Percentiles rank a stretch among this genome's conserved stretches.
Conservation (phyloP, 2,329 filamentous ascomycete genomes). For the Bisporella sp. region DNA sequence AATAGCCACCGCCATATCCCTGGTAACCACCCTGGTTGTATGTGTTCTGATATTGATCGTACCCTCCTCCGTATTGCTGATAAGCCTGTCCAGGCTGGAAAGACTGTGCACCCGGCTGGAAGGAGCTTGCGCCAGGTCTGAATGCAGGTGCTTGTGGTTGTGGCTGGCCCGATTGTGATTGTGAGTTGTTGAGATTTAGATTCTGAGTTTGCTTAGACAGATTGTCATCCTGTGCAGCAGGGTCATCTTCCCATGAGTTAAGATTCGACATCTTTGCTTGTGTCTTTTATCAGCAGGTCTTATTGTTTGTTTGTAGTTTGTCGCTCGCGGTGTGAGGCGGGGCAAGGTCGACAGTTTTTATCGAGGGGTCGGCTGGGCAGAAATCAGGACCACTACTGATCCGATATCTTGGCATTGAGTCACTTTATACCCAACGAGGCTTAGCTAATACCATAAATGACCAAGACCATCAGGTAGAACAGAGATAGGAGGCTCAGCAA, state of each 20-base stretch:
- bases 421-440: background rate
- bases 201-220: slow-evolving; percentile 72
- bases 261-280: slow-evolving; percentile 66
- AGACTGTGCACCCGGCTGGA: slow-evolving; percentile 63
- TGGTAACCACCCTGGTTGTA: slow-evolving; percentile 40
- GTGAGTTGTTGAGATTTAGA: slow-evolving; percentile 60
- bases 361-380: background rate
- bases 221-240: slow-evolving; percentile 66
- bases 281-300: too few species aligned
- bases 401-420: background rate
- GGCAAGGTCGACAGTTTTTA: background rate
- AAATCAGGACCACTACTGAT: background rate
- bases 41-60: slow-evolving; percentile 46
- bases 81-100: slow-evolving; percentile 70
- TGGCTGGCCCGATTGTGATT: slow-evolving; percentile 11
- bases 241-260: slow-evolving; percentile 93
- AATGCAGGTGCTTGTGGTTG: slow-evolving; percentile 43
- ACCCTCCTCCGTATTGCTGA: slow-evolving; percentile 49
- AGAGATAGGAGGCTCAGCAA: too few species aligned
- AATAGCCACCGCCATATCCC: slow-evolving; percentile 45
- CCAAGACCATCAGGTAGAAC: too few species aligned
- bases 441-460: too few species aligned
- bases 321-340: background rate
- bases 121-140: slow-evolving; percentile 60
- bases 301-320: too few species aligned